Evolutionary conservation across 2,329 filamentous ascomycete genomes (phyloP).

Genomic region (Penicillium rolfsii): DNA sequence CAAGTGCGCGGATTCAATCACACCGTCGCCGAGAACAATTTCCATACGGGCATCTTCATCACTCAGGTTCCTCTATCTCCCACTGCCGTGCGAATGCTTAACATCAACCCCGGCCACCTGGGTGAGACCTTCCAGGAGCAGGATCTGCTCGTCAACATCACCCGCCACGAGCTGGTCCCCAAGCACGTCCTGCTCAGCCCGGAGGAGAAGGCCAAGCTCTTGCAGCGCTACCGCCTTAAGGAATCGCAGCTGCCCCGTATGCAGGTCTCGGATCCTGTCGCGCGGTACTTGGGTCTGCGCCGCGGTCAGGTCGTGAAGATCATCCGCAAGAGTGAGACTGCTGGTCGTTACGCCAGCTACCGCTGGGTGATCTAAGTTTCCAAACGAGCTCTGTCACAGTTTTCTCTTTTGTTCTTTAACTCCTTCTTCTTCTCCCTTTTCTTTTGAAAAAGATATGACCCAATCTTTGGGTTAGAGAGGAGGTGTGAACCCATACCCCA

Average conservation of each 20-base stretch:
- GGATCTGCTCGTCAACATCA: constrained; percentile 96
- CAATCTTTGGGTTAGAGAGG: background rate
- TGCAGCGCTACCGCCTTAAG: constrained; percentile 91
- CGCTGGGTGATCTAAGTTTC: constrained; percentile 62
- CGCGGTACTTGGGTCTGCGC: constrained; percentile 86
- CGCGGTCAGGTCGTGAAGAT: constrained; percentile 98
- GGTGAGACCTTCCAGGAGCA: constrained; percentile 97
- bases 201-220: constrained; percentile 83
- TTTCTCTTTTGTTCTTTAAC: background rate
- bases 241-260: constrained; percentile 96
- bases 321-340: constrained; percentile 91
- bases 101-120: constrained; percentile 73
- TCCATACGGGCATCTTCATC: constrained; percentile 89
- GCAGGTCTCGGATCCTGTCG: constrained; percentile 86
- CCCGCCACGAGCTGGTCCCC: constrained; percentile 93
- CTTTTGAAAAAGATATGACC: background rate
- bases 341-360: constrained; percentile 95
- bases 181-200: constrained; percentile 87
- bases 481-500: constrained; percentile 17
- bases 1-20: constrained; percentile 90
- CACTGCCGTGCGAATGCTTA: constrained; percentile 84
- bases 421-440: background rate
- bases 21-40: constrained; percentile 76
- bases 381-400: background rate
- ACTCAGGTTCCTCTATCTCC: constrained; percentile 80